Conservation (phyloP, 225 moss, liverwort and hornwort genomes). For the Bryoerythrophyllum caledonicum region DNA sequence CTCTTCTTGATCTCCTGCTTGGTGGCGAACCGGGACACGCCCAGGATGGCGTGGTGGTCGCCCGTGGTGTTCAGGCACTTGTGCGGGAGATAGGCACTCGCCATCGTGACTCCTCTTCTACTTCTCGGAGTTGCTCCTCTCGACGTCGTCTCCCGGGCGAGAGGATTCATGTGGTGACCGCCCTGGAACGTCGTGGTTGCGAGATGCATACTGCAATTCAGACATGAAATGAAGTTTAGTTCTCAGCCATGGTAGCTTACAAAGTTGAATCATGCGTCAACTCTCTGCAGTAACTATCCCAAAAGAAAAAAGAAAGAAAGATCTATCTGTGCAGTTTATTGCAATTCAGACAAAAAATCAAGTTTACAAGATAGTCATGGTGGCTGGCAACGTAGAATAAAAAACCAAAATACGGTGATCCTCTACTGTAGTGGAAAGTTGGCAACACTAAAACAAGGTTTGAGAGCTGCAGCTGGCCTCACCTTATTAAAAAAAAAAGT, state of each 20-base stretch:
- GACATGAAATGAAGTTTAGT: not conserved
- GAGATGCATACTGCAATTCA: constrained; percentile 32
- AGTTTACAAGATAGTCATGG: not conserved
- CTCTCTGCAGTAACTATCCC: not conserved
- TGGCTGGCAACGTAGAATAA: not conserved
- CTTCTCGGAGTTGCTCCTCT: not conserved
- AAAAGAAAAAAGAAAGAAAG: not conserved
- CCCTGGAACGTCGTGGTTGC: constrained; percentile 9
- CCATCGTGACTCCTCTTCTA: not conserved
- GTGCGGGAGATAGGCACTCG: constrained; percentile 27
- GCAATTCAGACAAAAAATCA: not conserved
- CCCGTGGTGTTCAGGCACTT: constrained; percentile 9
- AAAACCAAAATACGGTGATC: not conserved
- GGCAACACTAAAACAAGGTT: not conserved
- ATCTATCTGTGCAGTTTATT: too few species aligned
- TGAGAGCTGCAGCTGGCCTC: not conserved
- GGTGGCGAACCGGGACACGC: constrained; percentile 37
- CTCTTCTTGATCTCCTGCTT: constrained; percentile 55
- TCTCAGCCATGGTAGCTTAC: not conserved
- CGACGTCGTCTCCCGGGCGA: constrained; percentile 1
- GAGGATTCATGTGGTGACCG: not conserved
- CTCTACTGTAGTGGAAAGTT: not conserved
- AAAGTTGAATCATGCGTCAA: not conserved
- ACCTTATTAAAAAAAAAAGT: not conserved
- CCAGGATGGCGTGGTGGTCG: constrained; percentile 36